Base-by-base conservation (phyloP, 768 basidiomycete species). In the Pisolithus tinctorius region DNA sequence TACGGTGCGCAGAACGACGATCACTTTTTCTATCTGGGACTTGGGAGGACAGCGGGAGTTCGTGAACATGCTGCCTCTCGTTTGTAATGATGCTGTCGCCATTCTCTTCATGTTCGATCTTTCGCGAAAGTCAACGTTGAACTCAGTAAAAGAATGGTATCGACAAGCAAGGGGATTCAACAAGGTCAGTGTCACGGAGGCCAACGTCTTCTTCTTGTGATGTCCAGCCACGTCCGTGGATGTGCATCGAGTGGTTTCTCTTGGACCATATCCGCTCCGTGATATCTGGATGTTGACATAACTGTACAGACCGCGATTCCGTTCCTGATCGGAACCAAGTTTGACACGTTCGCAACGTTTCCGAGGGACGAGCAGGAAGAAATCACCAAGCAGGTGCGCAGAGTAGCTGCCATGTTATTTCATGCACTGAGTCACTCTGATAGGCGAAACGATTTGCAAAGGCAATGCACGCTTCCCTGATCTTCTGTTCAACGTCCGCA, bases 71-170 rank as follows among this genome's bases (percentile, higher is more conserved):
- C 75, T 97, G 34, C 95, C 95, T 16, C 81, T 98, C 41, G 95
- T 97, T 57, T 97, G 93, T 72, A 98, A 97, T 65, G 95, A 98
- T 61, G 95, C 96, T n/a, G 94, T 98, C 52, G 96, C 96, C 38
- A 95, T 99, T 63, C 77, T 99, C 44, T 99, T 98, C 83, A 98
- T 98, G 96, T 99, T 99, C 67, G 96, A 99, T 74, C 79, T 99
- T 43, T 93, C 92, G 53, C 84, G 96, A 59, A 98, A 98, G 71
- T 91, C 90, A 54, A 99, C 96, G 40, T 71, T 99, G 56, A 98
- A 98, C 71, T 95, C 92, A 51, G 93, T 99, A 61, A 98, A 98
- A 72, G 96, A 99, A 71, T 99, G 96, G 96, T 99, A 98, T 77
- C 81, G 96, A 61, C 96, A 99, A 72, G 93, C 94, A 48, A 79